Percentiles rank a stretch among this genome's conserved stretches.
Evolutionary conservation across 805 yeast genomes (phyloP).

Genomic region (Pichia nakasei): DNA sequence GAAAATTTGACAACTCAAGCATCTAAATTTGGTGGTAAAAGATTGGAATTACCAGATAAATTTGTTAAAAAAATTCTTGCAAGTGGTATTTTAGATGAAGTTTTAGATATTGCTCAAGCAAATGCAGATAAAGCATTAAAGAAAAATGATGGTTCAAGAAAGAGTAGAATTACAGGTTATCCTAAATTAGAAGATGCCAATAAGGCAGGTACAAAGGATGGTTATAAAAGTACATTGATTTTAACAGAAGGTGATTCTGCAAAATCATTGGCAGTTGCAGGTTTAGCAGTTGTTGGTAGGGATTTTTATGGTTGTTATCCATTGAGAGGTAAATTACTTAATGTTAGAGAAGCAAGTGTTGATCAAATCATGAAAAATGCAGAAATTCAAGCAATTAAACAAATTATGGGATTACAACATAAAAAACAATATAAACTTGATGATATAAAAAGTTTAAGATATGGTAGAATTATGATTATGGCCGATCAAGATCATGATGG

Average conservation of each 20-base stretch:
- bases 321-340: constrained; percentile 85
- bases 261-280: constrained; percentile 81
- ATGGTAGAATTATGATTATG: constrained; percentile 98
- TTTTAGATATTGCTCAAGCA: constrained; percentile 73
- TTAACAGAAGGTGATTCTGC: constrained; percentile 98
- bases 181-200: constrained; percentile 92
- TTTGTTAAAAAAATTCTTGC: constrained; percentile 66
- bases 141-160: constrained; percentile 81
- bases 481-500: constrained; percentile 99
- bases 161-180: constrained; percentile 77
- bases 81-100: constrained; percentile 64
- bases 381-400: constrained; percentile 91
- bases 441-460: constrained; percentile 66
- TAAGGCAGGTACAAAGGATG: constrained; percentile 90
- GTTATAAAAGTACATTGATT: constrained; percentile 84
- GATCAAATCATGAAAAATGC: constrained; percentile 89
- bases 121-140: constrained; percentile 83
- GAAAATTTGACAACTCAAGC: constrained; percentile 89
- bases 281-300: constrained; percentile 90
- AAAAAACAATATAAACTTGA: constrained; percentile 62
- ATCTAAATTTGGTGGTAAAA: constrained; percentile 79
- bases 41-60: constrained; percentile 63
- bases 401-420: constrained; percentile 93
- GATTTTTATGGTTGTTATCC: constrained; percentile 95
- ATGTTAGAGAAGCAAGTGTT: constrained; percentile 94